A percentile compares a stretch with the other conserved stretches of the same genome.
phyloP scores from a whole-genome alignment of 352 stramenopile genomes.

The Salisapilia sapeloensis region DNA sequence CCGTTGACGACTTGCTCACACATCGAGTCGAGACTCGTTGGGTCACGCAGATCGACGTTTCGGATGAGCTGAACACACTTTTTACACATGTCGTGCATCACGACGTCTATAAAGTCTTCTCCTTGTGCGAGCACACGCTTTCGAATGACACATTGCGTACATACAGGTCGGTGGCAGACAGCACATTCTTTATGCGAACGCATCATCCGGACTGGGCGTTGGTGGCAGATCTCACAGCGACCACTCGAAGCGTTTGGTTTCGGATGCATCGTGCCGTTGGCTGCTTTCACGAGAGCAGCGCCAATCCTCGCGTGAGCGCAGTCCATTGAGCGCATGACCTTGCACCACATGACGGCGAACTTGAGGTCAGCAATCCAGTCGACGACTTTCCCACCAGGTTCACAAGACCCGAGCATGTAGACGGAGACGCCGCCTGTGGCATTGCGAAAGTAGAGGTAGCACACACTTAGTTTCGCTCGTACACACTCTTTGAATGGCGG shows the following conservation, averaged over 20 bases:
- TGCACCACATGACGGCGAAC: constrained; percentile 53
- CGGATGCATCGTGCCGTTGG: constrained; percentile 8
- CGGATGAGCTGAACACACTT: constrained; percentile 44
- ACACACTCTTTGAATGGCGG: constrained; percentile 50
- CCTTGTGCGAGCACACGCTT: constrained; percentile 34
- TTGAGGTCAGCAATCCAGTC: constrained; percentile 60
- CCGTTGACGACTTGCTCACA: too few species aligned
- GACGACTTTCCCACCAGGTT: constrained; percentile 45
- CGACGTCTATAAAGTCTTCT: constrained; percentile 32
- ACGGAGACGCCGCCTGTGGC: constrained; percentile 56
- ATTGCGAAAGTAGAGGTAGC: constrained; percentile 59
- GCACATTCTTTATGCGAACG: constrained; percentile 37
- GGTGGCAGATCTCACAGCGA: constrained; percentile 43
- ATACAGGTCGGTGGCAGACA: constrained; percentile 45
- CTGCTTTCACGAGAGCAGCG: constrained; percentile 33
- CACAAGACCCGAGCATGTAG: constrained; percentile 63
- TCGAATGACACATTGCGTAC: constrained; percentile 38
- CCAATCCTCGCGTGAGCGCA: constrained; percentile 35
- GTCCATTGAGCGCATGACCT: constrained; percentile 28
- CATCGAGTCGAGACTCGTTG: too few species aligned
- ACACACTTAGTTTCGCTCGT: constrained; percentile 48
- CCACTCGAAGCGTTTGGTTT: constrained; percentile 9
- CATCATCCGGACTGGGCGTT: constrained; percentile 36
- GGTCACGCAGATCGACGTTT: constrained; percentile 38
- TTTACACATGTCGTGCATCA: constrained; percentile 44